Conservation (phyloP, 805 yeast species). For the Yueomyces sinensis region DNA sequence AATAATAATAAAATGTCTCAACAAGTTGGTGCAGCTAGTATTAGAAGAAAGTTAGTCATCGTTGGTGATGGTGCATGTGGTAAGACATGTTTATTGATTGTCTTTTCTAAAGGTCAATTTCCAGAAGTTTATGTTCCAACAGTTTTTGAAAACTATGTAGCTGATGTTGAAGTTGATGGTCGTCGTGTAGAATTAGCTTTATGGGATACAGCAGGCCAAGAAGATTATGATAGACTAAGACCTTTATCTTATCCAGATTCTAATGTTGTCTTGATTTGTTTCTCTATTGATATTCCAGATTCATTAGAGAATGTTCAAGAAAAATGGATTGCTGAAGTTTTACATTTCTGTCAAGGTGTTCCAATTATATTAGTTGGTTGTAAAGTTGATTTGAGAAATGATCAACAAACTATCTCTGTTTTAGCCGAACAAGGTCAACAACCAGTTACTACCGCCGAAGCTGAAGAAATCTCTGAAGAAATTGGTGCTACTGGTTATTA, state of each 20-base stretch:
- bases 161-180: conserved; percentile 87
- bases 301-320: conserved; percentile 88
- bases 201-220: conserved; percentile 99
- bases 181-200: conserved; percentile 86
- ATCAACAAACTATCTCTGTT: conserved; percentile 61
- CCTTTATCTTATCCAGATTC: conserved; percentile 89
- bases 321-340: conserved; percentile 89
- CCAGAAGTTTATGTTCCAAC: conserved; percentile 94
- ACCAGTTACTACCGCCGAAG: conserved; percentile 74
- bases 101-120: conserved; percentile 75
- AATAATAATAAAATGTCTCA: conserved; percentile 16
- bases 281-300: conserved; percentile 83
- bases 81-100: conserved; percentile 82
- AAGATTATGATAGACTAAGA: conserved; percentile 88
- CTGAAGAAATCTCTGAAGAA: conserved; percentile 76
- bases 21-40: conserved; percentile 16
- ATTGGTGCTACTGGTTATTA: conserved; percentile 78
- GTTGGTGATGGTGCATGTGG: conserved; percentile 99
- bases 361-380: conserved; percentile 90
- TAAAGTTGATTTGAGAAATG: conserved; percentile 79
- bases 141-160: conserved; percentile 94
- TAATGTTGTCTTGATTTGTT: conserved; percentile 82
- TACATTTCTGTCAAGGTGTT: conserved; percentile 88
- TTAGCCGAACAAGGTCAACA: conserved; percentile 62
- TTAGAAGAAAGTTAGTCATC: conserved; percentile 74